Conservation (phyloP, 768 basidiomycete genomes). For the Russula brevipes region DNA sequence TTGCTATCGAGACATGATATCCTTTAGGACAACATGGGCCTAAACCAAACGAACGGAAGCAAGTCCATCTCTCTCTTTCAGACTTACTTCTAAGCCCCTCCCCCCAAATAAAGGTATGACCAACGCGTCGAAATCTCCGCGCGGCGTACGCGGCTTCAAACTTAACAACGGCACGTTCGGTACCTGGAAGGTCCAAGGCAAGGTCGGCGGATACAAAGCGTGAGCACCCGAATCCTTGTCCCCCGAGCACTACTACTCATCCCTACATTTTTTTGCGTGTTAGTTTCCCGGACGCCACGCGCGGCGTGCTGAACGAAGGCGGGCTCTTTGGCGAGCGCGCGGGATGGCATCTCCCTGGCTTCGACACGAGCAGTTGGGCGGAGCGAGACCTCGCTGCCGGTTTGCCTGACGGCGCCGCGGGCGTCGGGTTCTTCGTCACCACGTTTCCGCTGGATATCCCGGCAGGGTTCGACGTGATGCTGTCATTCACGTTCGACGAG, state of each 20-base stretch:
- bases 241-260: neutral
- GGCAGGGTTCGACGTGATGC: constrained; percentile 53
- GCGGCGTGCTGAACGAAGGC: constrained; percentile 45
- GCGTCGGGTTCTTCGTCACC: constrained; percentile 79
- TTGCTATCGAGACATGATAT: neutral
- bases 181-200: constrained; percentile 44
- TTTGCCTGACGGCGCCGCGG: constrained; percentile 52
- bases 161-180: constrained; percentile 51
- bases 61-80: constrained; percentile 36
- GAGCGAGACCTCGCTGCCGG: constrained; percentile 52
- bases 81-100: neutral
- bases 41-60: constrained; percentile 48
- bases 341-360: constrained; percentile 53
- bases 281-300: constrained; percentile 66
- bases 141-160: constrained; percentile 72
- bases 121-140: constrained; percentile 62
- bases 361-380: constrained; percentile 57
- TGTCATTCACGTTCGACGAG: constrained; percentile 69
- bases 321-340: constrained; percentile 41
- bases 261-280: neutral
- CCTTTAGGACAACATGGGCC: constrained; percentile 70
- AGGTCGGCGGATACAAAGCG: constrained; percentile 40
- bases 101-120: constrained; percentile 33
- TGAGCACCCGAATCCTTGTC: constrained; percentile 21
- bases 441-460: constrained; percentile 62